Evolutionary conservation across 2,329 filamentous ascomycete species (phyloP).

Genomic region (Trichoderma sp.): DNA sequence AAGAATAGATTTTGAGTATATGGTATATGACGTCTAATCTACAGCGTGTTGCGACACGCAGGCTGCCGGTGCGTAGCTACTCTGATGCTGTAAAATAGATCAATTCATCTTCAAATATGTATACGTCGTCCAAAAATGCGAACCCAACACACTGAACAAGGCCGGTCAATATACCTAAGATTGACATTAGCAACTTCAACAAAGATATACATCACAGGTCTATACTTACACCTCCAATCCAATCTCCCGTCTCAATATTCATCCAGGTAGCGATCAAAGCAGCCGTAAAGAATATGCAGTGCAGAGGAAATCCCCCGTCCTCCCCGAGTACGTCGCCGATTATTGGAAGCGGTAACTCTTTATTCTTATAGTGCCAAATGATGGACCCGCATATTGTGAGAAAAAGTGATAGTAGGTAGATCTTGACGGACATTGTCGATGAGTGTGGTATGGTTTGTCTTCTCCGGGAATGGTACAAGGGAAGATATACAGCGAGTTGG

Average conservation of each 20-base stretch:
- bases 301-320: background rate
- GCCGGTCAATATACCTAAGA: background rate
- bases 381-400: background rate
- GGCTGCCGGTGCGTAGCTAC: background rate
- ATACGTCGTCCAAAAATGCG: background rate
- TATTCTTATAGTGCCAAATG: background rate
- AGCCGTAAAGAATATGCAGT: background rate
- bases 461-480: background rate
- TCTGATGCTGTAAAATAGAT: background rate
- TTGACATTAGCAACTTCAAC: background rate
- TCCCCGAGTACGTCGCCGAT: background rate
- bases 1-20: background rate
- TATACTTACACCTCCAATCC: background rate
- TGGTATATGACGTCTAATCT: background rate
- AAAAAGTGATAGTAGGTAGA: background rate
- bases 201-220: background rate
- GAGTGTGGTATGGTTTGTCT: background rate
- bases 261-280: background rate
- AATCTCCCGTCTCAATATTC: background rate
- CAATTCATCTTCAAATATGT: background rate
- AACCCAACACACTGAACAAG: background rate
- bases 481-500: background rate
- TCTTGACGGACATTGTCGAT: background rate
- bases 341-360: background rate
- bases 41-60: too few species aligned